Conservation (phyloP, 2,329 filamentous ascomycete genomes). For the Cercospora beticola region DNA sequence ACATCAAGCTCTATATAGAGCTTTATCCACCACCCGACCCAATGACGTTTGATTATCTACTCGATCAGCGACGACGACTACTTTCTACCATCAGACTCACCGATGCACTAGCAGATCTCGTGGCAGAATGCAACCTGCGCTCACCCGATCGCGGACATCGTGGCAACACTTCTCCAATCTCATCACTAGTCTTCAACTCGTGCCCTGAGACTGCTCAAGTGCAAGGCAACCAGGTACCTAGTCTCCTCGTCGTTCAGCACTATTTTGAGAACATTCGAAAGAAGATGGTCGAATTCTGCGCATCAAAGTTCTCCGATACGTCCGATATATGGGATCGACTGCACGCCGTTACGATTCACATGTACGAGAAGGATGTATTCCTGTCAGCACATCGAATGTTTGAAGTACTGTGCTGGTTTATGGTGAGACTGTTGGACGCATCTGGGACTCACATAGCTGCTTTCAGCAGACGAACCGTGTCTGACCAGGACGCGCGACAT, state of each 20-base stretch:
- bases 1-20: constrained; percentile 7
- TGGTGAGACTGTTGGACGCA: constrained; percentile 5
- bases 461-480: constrained; percentile 1
- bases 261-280: constrained; percentile 8
- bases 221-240: not conserved
- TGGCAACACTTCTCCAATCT: not conserved
- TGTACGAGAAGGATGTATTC: not conserved
- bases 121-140: not conserved
- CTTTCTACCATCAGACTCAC: not conserved
- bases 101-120: not conserved
- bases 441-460: constrained; percentile 1
- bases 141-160: constrained; percentile 7
- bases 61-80: constrained; percentile 8
- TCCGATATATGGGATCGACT: not conserved
- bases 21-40: constrained; percentile 12
- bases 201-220: constrained; percentile 3
- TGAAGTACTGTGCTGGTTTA: constrained; percentile 12
- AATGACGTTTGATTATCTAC: constrained; percentile 6
- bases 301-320: not conserved
- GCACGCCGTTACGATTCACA: not conserved
- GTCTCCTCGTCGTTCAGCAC: constrained; percentile 13
- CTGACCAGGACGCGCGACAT: constrained; percentile 9
- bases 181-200: not conserved
- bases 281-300: not conserved
- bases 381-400: constrained; percentile 12